Base-by-base conservation (phyloP, 345 rosid species). In the Hypericum perforatum region DNA sequence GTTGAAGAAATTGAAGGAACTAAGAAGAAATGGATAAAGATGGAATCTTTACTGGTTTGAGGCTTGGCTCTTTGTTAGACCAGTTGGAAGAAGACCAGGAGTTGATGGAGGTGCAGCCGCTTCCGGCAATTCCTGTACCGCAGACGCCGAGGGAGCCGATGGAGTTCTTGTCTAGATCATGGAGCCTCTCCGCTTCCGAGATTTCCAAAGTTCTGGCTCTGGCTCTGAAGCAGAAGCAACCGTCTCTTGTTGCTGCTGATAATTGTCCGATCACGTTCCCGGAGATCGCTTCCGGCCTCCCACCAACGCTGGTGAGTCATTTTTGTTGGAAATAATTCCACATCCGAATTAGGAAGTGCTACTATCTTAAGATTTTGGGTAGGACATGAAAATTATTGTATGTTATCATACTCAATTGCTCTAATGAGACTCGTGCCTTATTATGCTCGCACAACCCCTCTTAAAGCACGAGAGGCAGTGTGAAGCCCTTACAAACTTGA, bases 131-230 rank as follows among this genome's bases (percentile, higher is more conserved):
- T 14, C 83, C 74, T 56, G 80, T 83, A 39, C 96, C 96, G 16
- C 77, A 83, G 54, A 91, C 90, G 32, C 98, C 96, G 0, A 82
- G 62, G 39, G 98, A 91, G 63, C 87, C 96, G 0, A 87, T 91
- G 88, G 98, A 91, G 81, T 91, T 85, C 65, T 62, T 91, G 36
- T 81, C 90, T 0, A 88, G 98, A 81, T 85, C 98, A 0, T 87
- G 96, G 95, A 87, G 90, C 62, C 76, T 81, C 22, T 91, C 98
- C 7, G 86, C 96, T 45, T 79, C 95, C n/a, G 95, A 91, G 76
- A 73, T 91, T 59, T 78, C 96, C 42, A 87, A 87, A 81, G 96
- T 88, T 62, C 84, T 91, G 51, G 73, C 90, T 62, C 84, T 91
- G 51, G 73, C 95, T 37, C 82, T 74, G 57, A 86, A 72, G 70